These are phyloP conservation scores for Grigorovia yakushimaensis DNA, from an alignment of 805 yeast species.

Conservation along the genomic window DNA sequence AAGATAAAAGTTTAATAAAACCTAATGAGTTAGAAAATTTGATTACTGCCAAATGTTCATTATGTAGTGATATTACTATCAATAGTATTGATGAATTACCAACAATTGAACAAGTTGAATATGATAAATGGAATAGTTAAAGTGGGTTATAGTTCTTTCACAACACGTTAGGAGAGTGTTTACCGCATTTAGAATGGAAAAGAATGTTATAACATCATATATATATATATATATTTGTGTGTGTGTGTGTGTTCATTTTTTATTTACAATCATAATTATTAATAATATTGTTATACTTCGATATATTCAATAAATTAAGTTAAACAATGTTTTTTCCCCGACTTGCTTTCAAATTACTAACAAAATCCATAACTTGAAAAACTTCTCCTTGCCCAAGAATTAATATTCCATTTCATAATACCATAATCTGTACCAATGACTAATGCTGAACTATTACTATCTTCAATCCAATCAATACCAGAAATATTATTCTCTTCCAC, in stretches of 20 bases:
- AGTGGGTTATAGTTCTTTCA: no score
- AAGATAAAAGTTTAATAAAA: conserved; percentile 19
- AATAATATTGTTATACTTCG: no score
- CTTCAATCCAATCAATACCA: conserved; percentile 52
- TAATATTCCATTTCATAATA: conserved; percentile 58
- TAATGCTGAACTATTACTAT: conserved; percentile 40
- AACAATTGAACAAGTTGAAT: conserved; percentile 31
- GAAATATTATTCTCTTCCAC: conserved; percentile 41
- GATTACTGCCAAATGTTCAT: conserved; percentile 54
- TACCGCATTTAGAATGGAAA: background rate
- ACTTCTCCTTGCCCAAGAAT: conserved; percentile 52
- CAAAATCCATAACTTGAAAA: conserved; percentile 46
- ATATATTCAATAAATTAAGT: background rate
- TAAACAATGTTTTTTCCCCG: background rate
- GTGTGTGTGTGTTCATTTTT: no score
- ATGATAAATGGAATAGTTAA: conserved; percentile 35
- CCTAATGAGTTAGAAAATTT: conserved; percentile 47
- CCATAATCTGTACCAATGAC: conserved; percentile 62
- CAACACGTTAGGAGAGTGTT: no score
- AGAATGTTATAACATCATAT: no score
- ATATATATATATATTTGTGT: no score
- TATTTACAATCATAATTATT: background rate
- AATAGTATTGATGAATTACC: conserved; percentile 59
- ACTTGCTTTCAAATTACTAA: no score
- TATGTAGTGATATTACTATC: conserved; percentile 69